These are phyloP conservation scores for Zygoascus tannicola DNA, from an alignment of 805 yeast genomes.

Conservation along the genomic window DNA sequence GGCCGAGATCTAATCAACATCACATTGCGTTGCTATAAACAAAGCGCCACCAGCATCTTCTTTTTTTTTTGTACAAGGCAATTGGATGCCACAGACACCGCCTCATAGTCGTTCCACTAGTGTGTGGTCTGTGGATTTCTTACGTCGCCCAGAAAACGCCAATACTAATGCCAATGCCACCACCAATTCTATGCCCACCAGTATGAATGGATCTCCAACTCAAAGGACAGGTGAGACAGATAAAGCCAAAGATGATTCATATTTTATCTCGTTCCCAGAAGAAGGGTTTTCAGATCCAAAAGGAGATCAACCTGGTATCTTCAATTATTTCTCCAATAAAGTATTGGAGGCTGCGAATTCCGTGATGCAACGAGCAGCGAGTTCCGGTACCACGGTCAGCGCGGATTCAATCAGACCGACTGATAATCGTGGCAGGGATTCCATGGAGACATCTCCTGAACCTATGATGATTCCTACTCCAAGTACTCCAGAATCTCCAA, in stretches of 20 bases:
- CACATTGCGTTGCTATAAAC: no score
- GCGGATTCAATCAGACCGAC: background rate
- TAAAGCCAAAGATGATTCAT: background rate
- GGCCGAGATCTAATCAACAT: no score
- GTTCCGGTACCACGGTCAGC: background rate
- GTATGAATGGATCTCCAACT: background rate
- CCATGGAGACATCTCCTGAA: background rate
- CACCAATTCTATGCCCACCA: no score
- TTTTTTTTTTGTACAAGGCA: no score
- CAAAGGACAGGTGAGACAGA: background rate
- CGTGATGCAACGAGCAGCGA: conserved; percentile 18
- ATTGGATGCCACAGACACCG: no score
- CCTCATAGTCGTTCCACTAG: background rate
- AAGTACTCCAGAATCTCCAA: background rate
- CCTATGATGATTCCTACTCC: background rate
- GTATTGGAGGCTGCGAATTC: conserved; percentile 20
- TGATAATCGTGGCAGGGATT: background rate
- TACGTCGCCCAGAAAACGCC: no score
- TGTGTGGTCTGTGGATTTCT: background rate
- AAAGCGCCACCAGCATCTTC: no score
- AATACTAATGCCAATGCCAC: no score
- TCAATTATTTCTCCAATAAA: conserved; percentile 16
- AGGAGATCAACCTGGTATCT: conserved; percentile 12
- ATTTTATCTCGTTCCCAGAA: conserved; percentile 18
- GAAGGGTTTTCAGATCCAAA: conserved; percentile 16